Conservation (phyloP, 805 yeast species). For the Hanseniaspora pseudoguilliermondii region DNA sequence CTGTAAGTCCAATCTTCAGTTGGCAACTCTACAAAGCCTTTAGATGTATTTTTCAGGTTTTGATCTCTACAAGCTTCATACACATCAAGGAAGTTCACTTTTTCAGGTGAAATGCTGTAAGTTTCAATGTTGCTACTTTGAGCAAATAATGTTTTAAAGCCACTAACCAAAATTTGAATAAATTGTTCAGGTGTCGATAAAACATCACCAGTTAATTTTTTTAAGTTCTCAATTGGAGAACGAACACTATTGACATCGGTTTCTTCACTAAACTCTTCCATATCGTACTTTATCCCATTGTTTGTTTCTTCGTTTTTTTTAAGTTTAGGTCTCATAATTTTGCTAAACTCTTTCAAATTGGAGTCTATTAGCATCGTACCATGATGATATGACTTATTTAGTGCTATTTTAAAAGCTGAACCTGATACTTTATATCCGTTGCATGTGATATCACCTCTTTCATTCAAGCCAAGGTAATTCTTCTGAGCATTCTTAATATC, state of each 20-base stretch:
- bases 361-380: conserved; percentile 84
- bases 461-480: conserved; percentile 39
- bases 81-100: conserved; percentile 29
- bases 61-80: neutral
- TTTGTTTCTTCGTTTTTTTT: neutral
- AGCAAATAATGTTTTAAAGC: conserved; percentile 18
- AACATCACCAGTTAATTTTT: conserved; percentile 25
- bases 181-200: conserved; percentile 30
- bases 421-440: conserved; percentile 59
- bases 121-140: conserved; percentile 21
- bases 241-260: conserved; percentile 63
- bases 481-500: conserved; percentile 12
- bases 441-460: conserved; percentile 62
- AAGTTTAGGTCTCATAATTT: conserved; percentile 42
- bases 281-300: conserved; percentile 11
- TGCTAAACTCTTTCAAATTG: conserved; percentile 43
- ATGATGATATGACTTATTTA: conserved; percentile 79
- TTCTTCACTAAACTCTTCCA: conserved; percentile 35
- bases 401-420: conserved; percentile 77
- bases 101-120: conserved; percentile 23
- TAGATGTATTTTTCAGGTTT: conserved; percentile 32
- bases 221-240: conserved; percentile 63
- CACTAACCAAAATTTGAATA: conserved; percentile 21
- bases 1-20: conserved; percentile 67
- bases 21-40: conserved; percentile 13